These are phyloP conservation scores for Sequoia sempervirens DNA, from an alignment of 75 land plant genomes.

Conservation along the genomic window DNA sequence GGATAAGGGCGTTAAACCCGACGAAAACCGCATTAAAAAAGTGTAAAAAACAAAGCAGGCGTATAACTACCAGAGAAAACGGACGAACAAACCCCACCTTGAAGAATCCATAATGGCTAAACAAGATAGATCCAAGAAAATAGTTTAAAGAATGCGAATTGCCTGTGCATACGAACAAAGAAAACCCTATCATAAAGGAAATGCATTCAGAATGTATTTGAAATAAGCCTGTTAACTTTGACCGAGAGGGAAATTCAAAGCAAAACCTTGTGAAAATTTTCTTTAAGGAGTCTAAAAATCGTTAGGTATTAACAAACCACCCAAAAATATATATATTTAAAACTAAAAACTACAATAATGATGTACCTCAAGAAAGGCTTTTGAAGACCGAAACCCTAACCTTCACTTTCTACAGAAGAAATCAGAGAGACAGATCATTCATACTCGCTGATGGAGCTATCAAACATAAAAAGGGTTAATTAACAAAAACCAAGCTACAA, in stretches of 20 bases:
- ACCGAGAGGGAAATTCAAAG: background rate
- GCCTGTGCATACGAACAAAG: background rate
- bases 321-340: background rate
- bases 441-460: background rate
- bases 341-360: background rate
- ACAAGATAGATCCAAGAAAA: background rate
- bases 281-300: background rate
- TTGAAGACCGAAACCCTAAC: background rate
- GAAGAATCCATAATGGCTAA: too few species aligned
- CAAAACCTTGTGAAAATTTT: background rate
- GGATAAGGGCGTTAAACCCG: background rate
- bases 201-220: background rate
- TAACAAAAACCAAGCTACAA: background rate
- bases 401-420: background rate
- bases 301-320: background rate
- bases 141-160: background rate
- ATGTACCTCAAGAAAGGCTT: background rate
- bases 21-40: background rate
- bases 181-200: background rate
- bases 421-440: background rate
- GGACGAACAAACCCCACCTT: background rate
- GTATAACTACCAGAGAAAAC: background rate
- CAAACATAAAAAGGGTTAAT: background rate
- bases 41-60: background rate
- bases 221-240: background rate